These are phyloP conservation scores for Pholiota molesta DNA, from an alignment of 768 basidiomycete species.

Conservation along the genomic window DNA sequence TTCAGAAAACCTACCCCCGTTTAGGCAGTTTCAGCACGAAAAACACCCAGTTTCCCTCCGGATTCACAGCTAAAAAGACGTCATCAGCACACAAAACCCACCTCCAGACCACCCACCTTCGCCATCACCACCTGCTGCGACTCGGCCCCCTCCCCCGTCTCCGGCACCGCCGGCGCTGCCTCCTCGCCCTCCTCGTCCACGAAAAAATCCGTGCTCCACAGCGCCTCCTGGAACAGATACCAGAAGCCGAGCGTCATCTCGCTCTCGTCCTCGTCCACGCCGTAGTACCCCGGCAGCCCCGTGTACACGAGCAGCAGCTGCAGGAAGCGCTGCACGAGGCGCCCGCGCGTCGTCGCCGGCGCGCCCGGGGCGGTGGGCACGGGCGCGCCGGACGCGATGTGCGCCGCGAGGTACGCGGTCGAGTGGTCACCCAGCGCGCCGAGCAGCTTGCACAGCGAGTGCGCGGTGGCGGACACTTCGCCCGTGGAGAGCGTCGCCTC, in stretches of 20 bases:
- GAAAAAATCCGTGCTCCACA: constrained; percentile 71
- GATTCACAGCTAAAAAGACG: no score
- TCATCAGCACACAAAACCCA: no score
- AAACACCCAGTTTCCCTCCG: no score
- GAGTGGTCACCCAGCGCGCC: constrained; percentile 88
- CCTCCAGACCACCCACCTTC: no score
- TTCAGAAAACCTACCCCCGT: no score
- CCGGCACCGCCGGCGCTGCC: no score
- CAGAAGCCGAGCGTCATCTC: constrained; percentile 89
- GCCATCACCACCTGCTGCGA: constrained; percentile 54
- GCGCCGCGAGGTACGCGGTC: constrained; percentile 69
- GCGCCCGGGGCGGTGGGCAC: constrained; percentile 33
- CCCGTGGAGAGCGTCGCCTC: constrained; percentile 38
- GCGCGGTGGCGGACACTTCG: constrained; percentile 57
- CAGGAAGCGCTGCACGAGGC: constrained; percentile 72
- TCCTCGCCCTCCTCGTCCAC: constrained; percentile 39
- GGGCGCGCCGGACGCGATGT: constrained; percentile 54
- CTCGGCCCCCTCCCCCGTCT: constrained; percentile 24
- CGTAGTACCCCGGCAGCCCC: constrained; percentile 71
- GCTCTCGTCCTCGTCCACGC: constrained; percentile 85
- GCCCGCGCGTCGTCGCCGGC: constrained; percentile 41
- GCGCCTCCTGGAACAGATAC: constrained; percentile 87
- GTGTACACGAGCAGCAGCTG: constrained; percentile 74
- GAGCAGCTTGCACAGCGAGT: constrained; percentile 80
- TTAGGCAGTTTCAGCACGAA: no score